Base-by-base conservation (phyloP, 345 rosid species). In the Hibiscus tridactylites region DNA sequence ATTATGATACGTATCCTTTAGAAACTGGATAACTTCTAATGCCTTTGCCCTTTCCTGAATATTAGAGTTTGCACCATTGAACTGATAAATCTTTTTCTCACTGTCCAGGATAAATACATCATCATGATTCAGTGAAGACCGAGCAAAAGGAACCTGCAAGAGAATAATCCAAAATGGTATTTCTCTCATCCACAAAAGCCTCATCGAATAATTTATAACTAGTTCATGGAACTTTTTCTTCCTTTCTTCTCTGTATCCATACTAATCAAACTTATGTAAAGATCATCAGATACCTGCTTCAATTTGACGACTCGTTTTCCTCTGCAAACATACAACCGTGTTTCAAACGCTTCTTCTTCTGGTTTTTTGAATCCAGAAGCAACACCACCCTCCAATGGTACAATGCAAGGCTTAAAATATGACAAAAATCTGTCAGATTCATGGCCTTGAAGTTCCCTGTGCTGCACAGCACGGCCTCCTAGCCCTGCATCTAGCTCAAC, bases 41-140 rank as follows among this genome's bases (percentile, higher is more conserved):
- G 99, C 96, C 83, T 96, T 96, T 49, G 93, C 99, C 76, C 99
- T 88, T 81, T 96, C 99, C 79, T 96, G 99, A 76, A 96, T 92
- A 79, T 87, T 96, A 46, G 99, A 92, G 81, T 96, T 92, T 79
- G 96, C 85, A 68, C 98, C 99, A 78, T 96, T 96, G 86, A 96
- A 96, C 84, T 96, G 99, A 85, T 83, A 96, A 56, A 96, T 89
- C 87, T 96, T 96, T 31, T 83, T 76, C 75, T 88, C 72, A 37
- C 91, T 84, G 76, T 96, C 98, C 84, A 96, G 80, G 79, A 92
- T 92, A 83, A 96, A 96, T 70, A 96, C 98, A 80, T 96, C 99
- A 82, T 96, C 99, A 19, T 96, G 99, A 87, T 96, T 96, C 77
- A 96, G 78, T 47, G 98, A 89, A 71, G 99, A 85, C 29, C 99